Evolutionary conservation across 2,329 filamentous ascomycete species (phyloP).

Genomic region (Colletotrichum graminicola): DNA sequence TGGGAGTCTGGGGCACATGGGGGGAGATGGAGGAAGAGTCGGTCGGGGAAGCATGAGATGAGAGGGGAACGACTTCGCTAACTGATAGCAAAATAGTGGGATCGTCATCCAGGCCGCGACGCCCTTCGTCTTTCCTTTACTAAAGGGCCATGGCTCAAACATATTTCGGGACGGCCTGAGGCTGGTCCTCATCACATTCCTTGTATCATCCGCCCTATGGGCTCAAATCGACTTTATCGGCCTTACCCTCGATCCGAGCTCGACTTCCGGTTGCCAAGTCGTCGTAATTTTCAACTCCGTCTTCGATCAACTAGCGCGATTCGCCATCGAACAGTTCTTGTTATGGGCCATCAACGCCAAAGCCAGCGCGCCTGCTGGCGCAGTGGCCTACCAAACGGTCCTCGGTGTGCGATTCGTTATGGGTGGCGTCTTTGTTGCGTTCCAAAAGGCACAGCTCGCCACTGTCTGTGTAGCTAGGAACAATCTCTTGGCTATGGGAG

Average conservation of each 20-base stretch:
- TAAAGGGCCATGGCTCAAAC: slow-evolving; percentile 61
- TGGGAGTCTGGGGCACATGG: neutral
- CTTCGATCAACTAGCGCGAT: slow-evolving; percentile 69
- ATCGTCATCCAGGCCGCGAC: slow-evolving; percentile 66
- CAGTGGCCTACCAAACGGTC: slow-evolving; percentile 59
- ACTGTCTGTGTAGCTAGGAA: slow-evolving; percentile 65
- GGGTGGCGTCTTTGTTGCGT: slow-evolving; percentile 66
- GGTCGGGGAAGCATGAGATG: neutral
- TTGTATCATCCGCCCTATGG: slow-evolving; percentile 65
- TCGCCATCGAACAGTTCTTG: slow-evolving; percentile 66
- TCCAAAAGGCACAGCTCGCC: slow-evolving; percentile 64
- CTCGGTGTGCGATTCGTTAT: slow-evolving; percentile 63
- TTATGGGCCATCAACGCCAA: slow-evolving; percentile 62
- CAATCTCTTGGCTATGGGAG: slow-evolving; percentile 58
- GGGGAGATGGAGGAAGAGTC: slow-evolving; percentile 4
- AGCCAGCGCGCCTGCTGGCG: slow-evolving; percentile 52
- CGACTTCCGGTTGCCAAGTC: slow-evolving; percentile 62
- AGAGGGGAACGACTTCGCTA: slow-evolving; percentile 44
- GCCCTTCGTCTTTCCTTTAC: slow-evolving; percentile 59
- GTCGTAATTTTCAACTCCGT: slow-evolving; percentile 64
- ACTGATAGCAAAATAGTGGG: slow-evolving; percentile 56
- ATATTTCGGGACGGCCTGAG: slow-evolving; percentile 70
- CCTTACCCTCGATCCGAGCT: slow-evolving; percentile 59
- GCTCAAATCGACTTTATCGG: slow-evolving; percentile 64
- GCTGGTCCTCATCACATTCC: slow-evolving; percentile 72